Base-by-base conservation (phyloP, 2,329 filamentous ascomycete genomes). In the Aspergillus sp. region DNA sequence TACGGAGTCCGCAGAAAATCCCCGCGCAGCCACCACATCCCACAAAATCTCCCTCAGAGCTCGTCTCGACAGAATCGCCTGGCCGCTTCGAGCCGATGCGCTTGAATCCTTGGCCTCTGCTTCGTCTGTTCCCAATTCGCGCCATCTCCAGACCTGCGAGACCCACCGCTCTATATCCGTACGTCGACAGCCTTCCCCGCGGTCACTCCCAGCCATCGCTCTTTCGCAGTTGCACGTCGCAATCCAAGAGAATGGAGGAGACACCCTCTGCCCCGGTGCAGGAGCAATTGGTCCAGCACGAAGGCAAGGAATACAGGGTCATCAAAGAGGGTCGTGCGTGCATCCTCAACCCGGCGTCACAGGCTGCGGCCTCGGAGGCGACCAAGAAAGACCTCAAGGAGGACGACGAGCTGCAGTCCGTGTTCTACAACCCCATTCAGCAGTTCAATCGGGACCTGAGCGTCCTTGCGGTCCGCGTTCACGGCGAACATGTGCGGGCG, bases 401-500 rank as follows among this genome's bases (percentile, higher is more conserved):
- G 54, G 81, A 86, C 47, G 80, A 84, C 61, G 79, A 85, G 36
- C 82, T 86, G 61, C 88, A 93, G 64, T 78, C 80, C 31, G 95
- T 99, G 51, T 99, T 99, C 68, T 99, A 99, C 81, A 99, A 99
- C 64, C 93, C 94, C 0, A 97, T 99, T 50, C 94, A 99, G 70
- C 94, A 99, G 69, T 99, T 97, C 79, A 99, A 99, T 73, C 88
- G 95, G 44, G 94, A 99, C 69, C 75, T 99, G 59, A 97, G 91
- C 55, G 90, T 97, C 21, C 81, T 99, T 13, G 91, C 91, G 1
- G 96, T 99, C 71, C 90, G 89, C 66, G 88, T 89, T 0, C 96
- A 93, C 69, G 90, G 89, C 1, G 86, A 94, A 61, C 85, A 90
- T 64, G 64, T 73, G 29, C 62, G 82, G 4, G 67, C 85, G 16